phyloP scores from a whole-genome alignment of 169 alveolate species.

The Miamiensis avidus region DNA sequence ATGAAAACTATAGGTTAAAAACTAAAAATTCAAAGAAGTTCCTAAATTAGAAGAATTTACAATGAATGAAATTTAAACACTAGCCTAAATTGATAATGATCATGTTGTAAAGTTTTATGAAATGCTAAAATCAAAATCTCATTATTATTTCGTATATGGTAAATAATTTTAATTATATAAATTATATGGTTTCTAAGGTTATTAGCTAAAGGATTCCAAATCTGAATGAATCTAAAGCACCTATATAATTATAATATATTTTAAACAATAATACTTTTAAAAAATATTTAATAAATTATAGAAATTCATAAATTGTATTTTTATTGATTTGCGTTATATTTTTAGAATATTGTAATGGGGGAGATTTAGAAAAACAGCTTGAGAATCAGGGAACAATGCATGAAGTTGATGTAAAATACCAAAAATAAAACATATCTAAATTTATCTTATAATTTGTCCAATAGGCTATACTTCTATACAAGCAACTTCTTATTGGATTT shows the following conservation, averaged over 20 bases:
- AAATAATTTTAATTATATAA: no score
- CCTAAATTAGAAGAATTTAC: conserved; percentile 53
- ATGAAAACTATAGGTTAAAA: conserved; percentile 33
- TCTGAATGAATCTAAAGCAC: no score
- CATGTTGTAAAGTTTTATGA: conserved; percentile 53
- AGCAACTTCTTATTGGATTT: conserved; percentile 33
- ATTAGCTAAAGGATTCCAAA: no score
- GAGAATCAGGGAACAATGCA: conserved; percentile 23
- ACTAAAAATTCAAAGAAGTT: conserved; percentile 47
- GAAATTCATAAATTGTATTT: no score
- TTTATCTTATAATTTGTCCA: no score
- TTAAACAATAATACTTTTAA: no score
- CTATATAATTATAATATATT: no score
- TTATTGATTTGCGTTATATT: no score
- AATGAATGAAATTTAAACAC: conserved; percentile 49
- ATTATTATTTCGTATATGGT: conserved; percentile 52
- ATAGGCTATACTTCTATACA: conserved; percentile 26
- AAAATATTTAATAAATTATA: no score
- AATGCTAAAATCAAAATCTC: conserved; percentile 32
- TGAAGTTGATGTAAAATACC: no score
- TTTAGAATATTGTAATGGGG: conserved; percentile 56
- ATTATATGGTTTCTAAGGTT: no score
- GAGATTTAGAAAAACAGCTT: conserved; percentile 31
- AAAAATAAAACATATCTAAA: no score
- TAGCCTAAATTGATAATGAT: conserved; percentile 41